Conservation (phyloP, 371 early-diverging fungal genomes). For the Mortierella sp. region DNA sequence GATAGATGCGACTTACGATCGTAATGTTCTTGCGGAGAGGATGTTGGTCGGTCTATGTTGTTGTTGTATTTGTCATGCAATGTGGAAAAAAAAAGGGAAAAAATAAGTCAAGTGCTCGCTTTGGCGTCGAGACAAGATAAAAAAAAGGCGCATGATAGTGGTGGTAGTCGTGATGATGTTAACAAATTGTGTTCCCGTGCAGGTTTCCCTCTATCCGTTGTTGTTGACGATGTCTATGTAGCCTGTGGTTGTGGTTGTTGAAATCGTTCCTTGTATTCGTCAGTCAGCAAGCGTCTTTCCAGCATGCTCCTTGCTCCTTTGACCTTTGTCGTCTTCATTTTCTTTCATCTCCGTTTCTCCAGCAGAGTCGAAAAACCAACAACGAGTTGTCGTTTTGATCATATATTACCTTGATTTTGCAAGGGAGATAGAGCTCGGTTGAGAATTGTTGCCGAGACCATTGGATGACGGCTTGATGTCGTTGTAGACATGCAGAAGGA, state of each 20-base stretch:
- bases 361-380: not conserved
- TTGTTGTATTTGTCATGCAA: constrained; percentile 8
- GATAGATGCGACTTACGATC: constrained; percentile 44
- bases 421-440: constrained; percentile 46
- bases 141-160: constrained; percentile 23
- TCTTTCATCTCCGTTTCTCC: not conserved
- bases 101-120: constrained; percentile 15
- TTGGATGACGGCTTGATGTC: constrained; percentile 35
- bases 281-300: not conserved
- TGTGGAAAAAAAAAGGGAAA: not conserved
- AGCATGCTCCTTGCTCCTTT: not conserved
- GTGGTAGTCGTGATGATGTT: constrained; percentile 8
- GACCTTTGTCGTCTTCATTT: not conserved
- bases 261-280: not conserved
- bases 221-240: not conserved
- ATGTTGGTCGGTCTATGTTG: constrained; percentile 55
- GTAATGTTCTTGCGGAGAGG: constrained; percentile 55
- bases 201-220: not conserved
- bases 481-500: constrained; percentile 73
- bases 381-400: not conserved
- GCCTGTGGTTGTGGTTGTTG: not conserved
- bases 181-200: constrained; percentile 18
- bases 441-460: constrained; percentile 25
- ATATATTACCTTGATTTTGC: constrained; percentile 41
- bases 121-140: not conserved